A percentile compares a stretch with the other conserved stretches of the same genome.
Evolutionary conservation across 805 yeast genomes (phyloP).

Genomic region (Pichia manshurica): DNA sequence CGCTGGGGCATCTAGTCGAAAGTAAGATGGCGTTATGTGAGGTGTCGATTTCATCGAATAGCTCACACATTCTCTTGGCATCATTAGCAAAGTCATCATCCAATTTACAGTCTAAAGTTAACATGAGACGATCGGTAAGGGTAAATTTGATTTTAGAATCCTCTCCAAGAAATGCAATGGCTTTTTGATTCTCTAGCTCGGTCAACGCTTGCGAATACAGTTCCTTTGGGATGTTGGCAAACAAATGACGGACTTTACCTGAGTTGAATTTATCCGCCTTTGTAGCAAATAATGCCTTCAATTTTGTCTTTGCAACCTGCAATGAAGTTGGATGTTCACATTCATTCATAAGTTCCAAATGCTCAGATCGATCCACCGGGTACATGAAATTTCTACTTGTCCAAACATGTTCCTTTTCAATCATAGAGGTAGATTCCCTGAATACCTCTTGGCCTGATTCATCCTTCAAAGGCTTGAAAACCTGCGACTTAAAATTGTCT

Average conservation of each 20-base stretch:
- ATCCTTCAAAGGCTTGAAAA: conserved; percentile 32
- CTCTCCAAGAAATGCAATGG: conserved; percentile 44
- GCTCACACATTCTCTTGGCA: conserved; percentile 42
- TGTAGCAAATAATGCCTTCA: conserved; percentile 57
- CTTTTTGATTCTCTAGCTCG: conserved; percentile 50
- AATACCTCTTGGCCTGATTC: conserved; percentile 35
- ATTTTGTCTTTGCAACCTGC: conserved; percentile 36
- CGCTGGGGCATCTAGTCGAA: conserved; percentile 53
- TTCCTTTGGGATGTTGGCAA: conserved; percentile 40
- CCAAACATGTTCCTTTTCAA: conserved; percentile 58
- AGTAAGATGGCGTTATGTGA: conserved; percentile 47
- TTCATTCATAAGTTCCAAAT: conserved; percentile 7
- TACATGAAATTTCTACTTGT: conserved; percentile 41
- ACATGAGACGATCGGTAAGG: conserved; percentile 48
- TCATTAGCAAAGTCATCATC: conserved; percentile 36
- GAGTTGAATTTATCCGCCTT: conserved; percentile 43
- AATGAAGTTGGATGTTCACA: conserved; percentile 17
- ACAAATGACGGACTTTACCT: conserved; percentile 39
- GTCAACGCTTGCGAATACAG: conserved; percentile 44
- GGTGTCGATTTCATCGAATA: conserved; percentile 25
- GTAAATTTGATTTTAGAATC: conserved; percentile 48
- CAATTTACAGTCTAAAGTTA: conserved; percentile 35
- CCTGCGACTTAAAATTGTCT: conserved; percentile 44
- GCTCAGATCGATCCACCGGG: conserved; percentile 20
- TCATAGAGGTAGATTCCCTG: conserved; percentile 54